phyloP scores from a whole-genome alignment of 2,329 filamentous ascomycete genomes.

The Graphium sp. region DNA sequence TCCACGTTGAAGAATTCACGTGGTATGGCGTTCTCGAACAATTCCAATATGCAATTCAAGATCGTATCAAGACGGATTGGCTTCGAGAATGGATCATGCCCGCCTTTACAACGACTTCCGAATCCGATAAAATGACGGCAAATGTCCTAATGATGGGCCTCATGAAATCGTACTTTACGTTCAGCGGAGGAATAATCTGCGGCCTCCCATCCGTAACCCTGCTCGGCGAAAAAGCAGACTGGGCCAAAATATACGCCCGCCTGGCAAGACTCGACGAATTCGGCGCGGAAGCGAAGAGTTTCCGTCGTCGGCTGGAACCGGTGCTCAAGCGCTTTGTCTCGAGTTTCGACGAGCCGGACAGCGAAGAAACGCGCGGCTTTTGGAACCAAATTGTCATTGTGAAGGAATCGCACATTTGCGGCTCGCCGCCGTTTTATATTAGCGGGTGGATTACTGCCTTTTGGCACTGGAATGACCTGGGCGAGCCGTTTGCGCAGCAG shows the following conservation, averaged over 20 bases:
- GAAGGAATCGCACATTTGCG: constrained; percentile 12
- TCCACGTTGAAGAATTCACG: constrained; percentile 9
- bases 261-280: constrained; percentile 24
- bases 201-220: constrained; percentile 25
- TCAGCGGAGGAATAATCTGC: constrained; percentile 18
- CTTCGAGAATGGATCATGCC: constrained; percentile 22
- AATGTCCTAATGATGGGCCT: constrained; percentile 25
- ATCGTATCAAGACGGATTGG: constrained; percentile 4
- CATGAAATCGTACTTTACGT: constrained; percentile 21
- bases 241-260: constrained; percentile 16
- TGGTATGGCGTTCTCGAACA: constrained; percentile 3
- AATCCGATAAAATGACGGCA: constrained; percentile 4
- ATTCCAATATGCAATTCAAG: constrained; percentile 5
- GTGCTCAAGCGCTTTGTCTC: constrained; percentile 25
- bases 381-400: constrained; percentile 24
- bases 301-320: constrained; percentile 20
- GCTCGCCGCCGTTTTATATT: constrained; percentile 12
- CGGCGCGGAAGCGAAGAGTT: constrained; percentile 22
- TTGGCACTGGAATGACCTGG: constrained; percentile 22
- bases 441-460: constrained; percentile 32
- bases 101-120: constrained; percentile 18
- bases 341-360: constrained; percentile 21
- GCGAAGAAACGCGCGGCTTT: constrained; percentile 17
- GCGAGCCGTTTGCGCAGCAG: constrained; percentile 7
- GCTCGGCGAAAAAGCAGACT: constrained; percentile 19